Conservation (phyloP, 306 rosid genomes). For the Rosa chinensis region DNA sequence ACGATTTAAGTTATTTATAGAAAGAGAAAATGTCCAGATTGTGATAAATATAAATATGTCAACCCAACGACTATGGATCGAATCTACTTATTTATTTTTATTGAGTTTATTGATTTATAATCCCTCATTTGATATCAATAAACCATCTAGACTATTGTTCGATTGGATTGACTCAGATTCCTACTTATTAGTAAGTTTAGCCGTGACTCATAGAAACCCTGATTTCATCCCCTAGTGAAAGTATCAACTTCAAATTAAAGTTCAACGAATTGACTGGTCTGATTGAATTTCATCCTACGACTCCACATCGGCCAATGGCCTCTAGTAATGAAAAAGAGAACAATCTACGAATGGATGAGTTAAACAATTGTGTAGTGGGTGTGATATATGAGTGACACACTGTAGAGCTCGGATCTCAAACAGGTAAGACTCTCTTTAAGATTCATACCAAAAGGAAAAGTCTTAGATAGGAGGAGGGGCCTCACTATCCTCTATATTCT, state of each 20-base stretch:
- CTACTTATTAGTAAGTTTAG: neutral
- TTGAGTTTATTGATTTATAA: no score
- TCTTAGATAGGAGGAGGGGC: constrained; percentile 31
- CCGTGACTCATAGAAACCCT: neutral
- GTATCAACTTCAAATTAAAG: neutral
- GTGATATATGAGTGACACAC: constrained; percentile 44
- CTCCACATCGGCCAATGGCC: constrained; percentile 25
- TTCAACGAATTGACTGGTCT: neutral
- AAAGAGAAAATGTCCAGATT: no score
- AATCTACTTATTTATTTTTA: no score
- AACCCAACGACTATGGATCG: no score
- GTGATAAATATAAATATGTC: no score
- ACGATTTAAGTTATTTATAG: neutral
- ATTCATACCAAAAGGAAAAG: constrained; percentile 39
- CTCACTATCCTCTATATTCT: constrained; percentile 25
- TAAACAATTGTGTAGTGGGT: constrained; percentile 29
- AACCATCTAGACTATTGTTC: no score
- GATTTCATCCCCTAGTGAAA: neutral
- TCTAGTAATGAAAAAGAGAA: constrained; percentile 27
- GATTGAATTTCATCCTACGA: constrained; percentile 19
- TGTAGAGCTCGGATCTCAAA: constrained; percentile 82
- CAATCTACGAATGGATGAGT: constrained; percentile 30
- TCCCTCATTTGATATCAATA: no score
- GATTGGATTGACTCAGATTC: neutral
- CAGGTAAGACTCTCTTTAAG: constrained; percentile 51